Base-by-base conservation (phyloP, 495 filamentous ascomycete genomes). In the Hypoxylon rickii region DNA sequence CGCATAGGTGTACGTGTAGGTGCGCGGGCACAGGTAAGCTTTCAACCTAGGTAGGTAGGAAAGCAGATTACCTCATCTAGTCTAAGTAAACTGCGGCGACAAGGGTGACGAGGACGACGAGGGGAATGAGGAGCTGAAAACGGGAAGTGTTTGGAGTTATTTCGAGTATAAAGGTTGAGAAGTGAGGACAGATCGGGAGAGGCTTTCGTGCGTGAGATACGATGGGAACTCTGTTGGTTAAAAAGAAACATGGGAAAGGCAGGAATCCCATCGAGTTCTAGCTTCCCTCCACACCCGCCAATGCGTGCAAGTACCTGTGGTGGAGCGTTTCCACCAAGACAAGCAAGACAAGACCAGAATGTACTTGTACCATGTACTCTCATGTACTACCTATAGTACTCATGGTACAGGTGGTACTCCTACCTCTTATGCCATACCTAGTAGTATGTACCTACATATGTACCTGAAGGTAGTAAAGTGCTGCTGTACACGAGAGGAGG, bases 181-280 rank as follows among this genome's bases (percentile, higher is more conserved):
- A 38, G 57, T 50, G 45, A 59, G 42, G 62, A 41, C 44, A 49
- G 56, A 44, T 36, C 13, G 50, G 44, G 49, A 21, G 38, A 47
- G 34, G 21, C 39, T 44, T 54, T 63, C 34, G 44, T 40, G 38
- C 43, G 51, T 54, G 62, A 62, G 58, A 54, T 45, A 55, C 48
- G 45, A 51, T 37, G 47, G 51, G 53, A 61, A 58, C 48, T 51
- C 46, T 51, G 51, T 61, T 56, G 59, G 50, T 68, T 68, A 63
- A 66, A 63, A 65, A 66, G 55, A 53, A 67, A 61, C 53, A 68
- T 68, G 66, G 66, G 66, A 68, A 68, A 68, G 63, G 51, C 46
- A 63, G 49, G 54, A 68, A 65, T 68, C 65, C 65, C 62, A 68
- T 68, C 56, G 45, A 58, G 45, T 53, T 50, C 62, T 50, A 53